Evolutionary conservation across 2,329 filamentous ascomycete genomes (phyloP).

Genomic region (Teratosphaeria viscida): DNA sequence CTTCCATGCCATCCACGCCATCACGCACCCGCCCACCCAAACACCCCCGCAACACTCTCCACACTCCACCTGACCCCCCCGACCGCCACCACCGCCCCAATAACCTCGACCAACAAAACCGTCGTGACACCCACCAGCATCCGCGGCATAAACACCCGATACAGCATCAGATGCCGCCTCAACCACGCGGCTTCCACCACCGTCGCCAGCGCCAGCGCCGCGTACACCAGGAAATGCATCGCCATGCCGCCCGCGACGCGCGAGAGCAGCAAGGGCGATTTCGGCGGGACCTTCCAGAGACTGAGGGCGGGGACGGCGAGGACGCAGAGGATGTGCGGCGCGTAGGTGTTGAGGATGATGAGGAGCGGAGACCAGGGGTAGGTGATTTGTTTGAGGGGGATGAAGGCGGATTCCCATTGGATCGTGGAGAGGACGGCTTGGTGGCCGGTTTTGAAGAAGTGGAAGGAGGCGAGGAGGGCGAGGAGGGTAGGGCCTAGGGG

Average conservation of each 20-base stretch:
- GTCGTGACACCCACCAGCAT: slow-evolving; percentile 73
- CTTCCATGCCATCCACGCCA: no score
- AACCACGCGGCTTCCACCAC: slow-evolving; percentile 85
- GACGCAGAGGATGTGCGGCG: slow-evolving; percentile 74
- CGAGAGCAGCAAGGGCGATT: slow-evolving; percentile 53
- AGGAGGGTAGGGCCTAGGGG: slow-evolving; percentile 76
- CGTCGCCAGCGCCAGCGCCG: slow-evolving; percentile 71
- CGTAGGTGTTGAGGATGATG: slow-evolving; percentile 77
- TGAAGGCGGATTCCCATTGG: slow-evolving; percentile 94
- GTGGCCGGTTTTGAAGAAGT: slow-evolving; percentile 97
- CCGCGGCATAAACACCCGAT: slow-evolving; percentile 80
- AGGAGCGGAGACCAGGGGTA: slow-evolving; percentile 86
- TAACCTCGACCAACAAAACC: slow-evolving; percentile 66
- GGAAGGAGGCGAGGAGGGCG: slow-evolving; percentile 79
- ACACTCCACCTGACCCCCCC: slow-evolving; percentile 66
- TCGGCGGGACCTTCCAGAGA: slow-evolving; percentile 81
- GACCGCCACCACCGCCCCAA: slow-evolving; percentile 61
- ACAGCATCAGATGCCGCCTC: slow-evolving; percentile 89
- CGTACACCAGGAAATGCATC: slow-evolving; percentile 72
- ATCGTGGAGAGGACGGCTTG: slow-evolving; percentile 79
- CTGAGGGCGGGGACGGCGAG: slow-evolving; percentile 69
- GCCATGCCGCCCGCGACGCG: slow-evolving; percentile 60
- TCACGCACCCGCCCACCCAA: slow-evolving; percentile 54
- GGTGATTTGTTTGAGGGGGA: slow-evolving; percentile 67
- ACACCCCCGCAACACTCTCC: slow-evolving; percentile 71